phyloP scores from a whole-genome alignment of 257 asterid genomes.

The Oldenlandia corymbosa region DNA sequence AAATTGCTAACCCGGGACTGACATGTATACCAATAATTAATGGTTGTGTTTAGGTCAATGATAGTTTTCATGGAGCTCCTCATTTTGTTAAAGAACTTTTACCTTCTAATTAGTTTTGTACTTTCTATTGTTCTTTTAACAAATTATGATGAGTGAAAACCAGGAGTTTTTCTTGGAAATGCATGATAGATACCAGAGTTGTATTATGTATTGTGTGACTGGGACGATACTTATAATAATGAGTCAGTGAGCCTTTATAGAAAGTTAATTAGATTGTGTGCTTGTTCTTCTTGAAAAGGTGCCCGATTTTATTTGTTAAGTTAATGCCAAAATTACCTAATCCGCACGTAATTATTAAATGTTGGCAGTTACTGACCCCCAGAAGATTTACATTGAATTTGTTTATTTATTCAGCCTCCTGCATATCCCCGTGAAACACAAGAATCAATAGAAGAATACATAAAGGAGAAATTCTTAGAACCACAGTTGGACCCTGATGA shows the following conservation, averaged over 20 bases:
- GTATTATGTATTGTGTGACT: background rate
- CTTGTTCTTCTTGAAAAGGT: background rate
- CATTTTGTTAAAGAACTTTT: background rate
- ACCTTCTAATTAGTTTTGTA: too few relatives aligned
- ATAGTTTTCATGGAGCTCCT: background rate
- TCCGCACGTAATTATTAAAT: too few relatives aligned
- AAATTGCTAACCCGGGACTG: background rate
- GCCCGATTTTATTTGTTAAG: too few relatives aligned
- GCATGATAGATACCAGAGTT: background rate
- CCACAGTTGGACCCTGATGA: constrained; percentile 81
- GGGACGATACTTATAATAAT: background rate
- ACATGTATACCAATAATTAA: background rate
- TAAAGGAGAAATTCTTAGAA: constrained; percentile 57
- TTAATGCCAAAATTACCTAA: too few relatives aligned
- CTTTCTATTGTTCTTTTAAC: background rate
- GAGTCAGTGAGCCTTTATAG: background rate
- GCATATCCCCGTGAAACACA: constrained; percentile 90
- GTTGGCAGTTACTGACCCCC: background rate
- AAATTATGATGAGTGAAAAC: background rate
- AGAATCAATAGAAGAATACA: constrained; percentile 53
- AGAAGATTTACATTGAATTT: background rate
- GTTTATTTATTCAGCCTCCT: constrained; percentile 59
- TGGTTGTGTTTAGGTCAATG: background rate
- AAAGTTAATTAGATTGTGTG: background rate
- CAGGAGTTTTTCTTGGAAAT: background rate